Evolutionary conservation across 768 basidiomycete species (phyloP), one percentile per base, ranked within the genome.

Genomic region (Candolleomyces efflorescens): DNA sequence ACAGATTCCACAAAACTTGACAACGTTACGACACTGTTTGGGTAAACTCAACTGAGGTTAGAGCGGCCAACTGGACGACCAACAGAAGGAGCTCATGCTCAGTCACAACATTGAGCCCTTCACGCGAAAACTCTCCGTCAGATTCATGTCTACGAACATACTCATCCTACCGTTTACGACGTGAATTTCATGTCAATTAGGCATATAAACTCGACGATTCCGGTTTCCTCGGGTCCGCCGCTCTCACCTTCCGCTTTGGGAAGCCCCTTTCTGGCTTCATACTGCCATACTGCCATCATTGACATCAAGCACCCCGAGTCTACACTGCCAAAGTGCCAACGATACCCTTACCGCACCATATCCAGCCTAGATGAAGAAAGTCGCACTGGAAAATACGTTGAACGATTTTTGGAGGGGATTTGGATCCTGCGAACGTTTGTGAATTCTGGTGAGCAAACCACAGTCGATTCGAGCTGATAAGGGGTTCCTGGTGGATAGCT

Each of bases 1-100:
- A 58, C 56, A 58, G 56, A 58, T 52, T 53, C 56, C 56, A 23
- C 56, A 58, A 23, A 22, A 17, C 37, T 23, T 44, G 37, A 50
- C 41, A 56, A 56, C 55, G 55, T 56, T 56, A 49, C 51, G 32
- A 39, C 51, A 23, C 23, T 26, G 27, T 10, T 26, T 26, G 17
- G 49, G 27, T 27, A 50, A n/a, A 20, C 32, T 37, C 22, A 18
- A 39, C 51, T 53, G 38, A 39, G 26, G 36, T 12, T 38, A 53
- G 36, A 13, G 36, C 36, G 32, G 32, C 51, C 51, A n/a, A 20
- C 46, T 20, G 20, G 20, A 47, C 20, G 24, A 18, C 46, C 46
- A 32, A 32, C 32, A 32, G 32, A 32, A 32, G n/a, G 32, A 32
- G 32, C 32, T 32, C 32, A 32, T 32, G 32, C 32, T 32, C 32